A percentile compares a stretch with the other conserved stretches of the same genome.
Conservation (phyloP, 495 filamentous ascomycete species). For the Apodospora peruviana region DNA sequence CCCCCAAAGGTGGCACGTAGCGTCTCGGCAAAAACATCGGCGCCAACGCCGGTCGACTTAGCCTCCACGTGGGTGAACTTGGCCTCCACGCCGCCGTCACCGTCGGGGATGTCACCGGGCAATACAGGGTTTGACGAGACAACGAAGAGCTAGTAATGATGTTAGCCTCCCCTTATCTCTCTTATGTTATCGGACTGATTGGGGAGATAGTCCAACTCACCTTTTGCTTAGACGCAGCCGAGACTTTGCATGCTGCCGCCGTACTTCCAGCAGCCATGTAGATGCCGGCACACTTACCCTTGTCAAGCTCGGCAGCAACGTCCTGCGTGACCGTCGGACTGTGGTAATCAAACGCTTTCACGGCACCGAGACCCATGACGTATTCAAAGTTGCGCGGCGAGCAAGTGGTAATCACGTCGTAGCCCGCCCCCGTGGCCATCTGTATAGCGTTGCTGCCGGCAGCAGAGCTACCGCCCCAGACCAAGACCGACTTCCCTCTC, state of each 20-base stretch:
- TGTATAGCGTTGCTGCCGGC: constrained; percentile 60
- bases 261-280: constrained; percentile 11
- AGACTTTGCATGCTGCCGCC: constrained; percentile 12
- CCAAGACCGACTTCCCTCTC: constrained; percentile 21
- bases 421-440: constrained; percentile 50
- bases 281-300: constrained; percentile 13
- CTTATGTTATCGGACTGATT: background rate
- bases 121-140: constrained; percentile 2
- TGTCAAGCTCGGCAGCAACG: constrained; percentile 19
- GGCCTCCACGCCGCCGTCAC: background rate
- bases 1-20: constrained; percentile 10
- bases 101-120: background rate
- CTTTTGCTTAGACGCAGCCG: constrained; percentile 17
- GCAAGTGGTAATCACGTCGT: constrained; percentile 53
- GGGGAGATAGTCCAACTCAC: background rate
- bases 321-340: constrained; percentile 20
- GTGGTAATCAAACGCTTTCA: constrained; percentile 39
- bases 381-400: constrained; percentile 43
- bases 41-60: background rate
- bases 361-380: constrained; percentile 15
- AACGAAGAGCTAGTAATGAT: constrained; percentile 3
- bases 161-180: background rate
- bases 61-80: background rate
- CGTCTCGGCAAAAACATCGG: constrained; percentile 5
- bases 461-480: constrained; percentile 53